Evolutionary conservation across 495 filamentous ascomycete genomes (phyloP).

Genomic region (Pyrenopolyporus hunteri): DNA sequence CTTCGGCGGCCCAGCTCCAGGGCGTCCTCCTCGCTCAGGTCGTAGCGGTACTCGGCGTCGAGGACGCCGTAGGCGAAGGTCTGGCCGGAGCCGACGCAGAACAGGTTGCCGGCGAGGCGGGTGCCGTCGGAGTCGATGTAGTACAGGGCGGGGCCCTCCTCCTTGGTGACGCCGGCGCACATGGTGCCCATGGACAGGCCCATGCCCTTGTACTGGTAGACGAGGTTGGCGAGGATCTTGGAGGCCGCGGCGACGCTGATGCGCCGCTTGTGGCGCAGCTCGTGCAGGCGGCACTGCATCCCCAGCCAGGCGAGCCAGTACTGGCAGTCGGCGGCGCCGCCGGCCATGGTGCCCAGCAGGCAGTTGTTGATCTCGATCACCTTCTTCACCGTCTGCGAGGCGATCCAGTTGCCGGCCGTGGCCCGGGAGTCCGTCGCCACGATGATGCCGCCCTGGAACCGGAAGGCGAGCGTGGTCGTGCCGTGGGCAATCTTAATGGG

Average conservation of each 20-base stretch:
- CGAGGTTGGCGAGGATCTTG: slow-evolving; percentile 97
- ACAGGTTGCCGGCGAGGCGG: slow-evolving; percentile 87
- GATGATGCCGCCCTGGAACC: slow-evolving; percentile 97
- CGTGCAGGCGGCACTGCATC: slow-evolving; percentile 98
- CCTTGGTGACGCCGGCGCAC: slow-evolving; percentile 95
- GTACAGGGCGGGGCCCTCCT: slow-evolving; percentile 96
- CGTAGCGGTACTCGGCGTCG: slow-evolving; percentile 92
- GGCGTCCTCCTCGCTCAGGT: slow-evolving; percentile 82
- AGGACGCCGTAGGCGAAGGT: slow-evolving; percentile 98
- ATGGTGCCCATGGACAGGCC: slow-evolving; percentile 98
- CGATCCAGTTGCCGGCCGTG: slow-evolving; percentile 97
- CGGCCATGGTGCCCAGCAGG: slow-evolving; percentile 96
- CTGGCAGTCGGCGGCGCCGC: slow-evolving; percentile 98
- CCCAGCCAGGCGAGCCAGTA: slow-evolving; percentile 99
- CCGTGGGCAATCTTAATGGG: slow-evolving; percentile 99
- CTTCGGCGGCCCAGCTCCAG: slow-evolving; percentile 86
- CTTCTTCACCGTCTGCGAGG: slow-evolving; percentile 99
- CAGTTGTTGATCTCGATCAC: slow-evolving; percentile 93
- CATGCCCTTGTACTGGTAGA: slow-evolving; percentile 98
- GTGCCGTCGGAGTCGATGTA: slow-evolving; percentile 99
- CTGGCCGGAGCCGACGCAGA: slow-evolving; percentile 97
- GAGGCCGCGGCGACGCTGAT: slow-evolving; percentile 96
- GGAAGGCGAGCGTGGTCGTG: slow-evolving; percentile 97
- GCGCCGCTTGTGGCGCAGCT: slow-evolving; percentile 97
- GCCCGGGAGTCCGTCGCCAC: slow-evolving; percentile 97